Base-by-base conservation (phyloP, 345 rosid genomes). In the Brassica nigra region DNA sequence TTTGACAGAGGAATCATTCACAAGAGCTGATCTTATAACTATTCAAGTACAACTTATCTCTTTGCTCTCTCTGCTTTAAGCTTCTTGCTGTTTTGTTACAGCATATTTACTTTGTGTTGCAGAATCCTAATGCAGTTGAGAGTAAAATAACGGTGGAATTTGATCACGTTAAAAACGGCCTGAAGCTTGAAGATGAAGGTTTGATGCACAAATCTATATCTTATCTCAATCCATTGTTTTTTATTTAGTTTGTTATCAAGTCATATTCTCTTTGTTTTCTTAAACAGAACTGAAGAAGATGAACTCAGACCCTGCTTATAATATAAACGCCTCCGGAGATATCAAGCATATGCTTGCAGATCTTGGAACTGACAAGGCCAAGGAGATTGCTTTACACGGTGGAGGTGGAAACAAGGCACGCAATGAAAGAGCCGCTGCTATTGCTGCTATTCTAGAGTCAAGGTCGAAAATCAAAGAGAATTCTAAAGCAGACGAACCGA, bases 341-440 rank as follows among this genome's bases (percentile, higher is more conserved):
- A 87, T 93, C 82, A 91, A 90, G 89, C 88, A 90, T 64, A 91
- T 93, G 98, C 86, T 95, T 55, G 83, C 87, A 27, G 98, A 90
- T 78, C 92, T 93, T 78, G 99, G 99, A 68, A 93, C 97, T 68
- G 97, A 95, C 71, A 91, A 95, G 82, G 98, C 88, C 28, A 90
- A 79, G 84, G 80, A 90, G 85, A 80, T 92, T 80, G 98, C 97
- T 77, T 83, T 89, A 74, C 96, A 85, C 49, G 99, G 99, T 54
- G 98, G 99, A 68, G 99, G 98, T 80, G 98, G 99, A 39, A 86
- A 88, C 83, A 89, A 91, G 86, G 97, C 98, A 62, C 97, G 90
- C 81, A 91, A 86, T 34, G 98, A 93, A 85, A 87, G 99, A 82
- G 97, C 97, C 33, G 98, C 97, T 71, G 97, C 98, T 63, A 93